phyloP scores from a whole-genome alignment of 1,284 basidiomycete species.

The Malassezia obtusa region DNA sequence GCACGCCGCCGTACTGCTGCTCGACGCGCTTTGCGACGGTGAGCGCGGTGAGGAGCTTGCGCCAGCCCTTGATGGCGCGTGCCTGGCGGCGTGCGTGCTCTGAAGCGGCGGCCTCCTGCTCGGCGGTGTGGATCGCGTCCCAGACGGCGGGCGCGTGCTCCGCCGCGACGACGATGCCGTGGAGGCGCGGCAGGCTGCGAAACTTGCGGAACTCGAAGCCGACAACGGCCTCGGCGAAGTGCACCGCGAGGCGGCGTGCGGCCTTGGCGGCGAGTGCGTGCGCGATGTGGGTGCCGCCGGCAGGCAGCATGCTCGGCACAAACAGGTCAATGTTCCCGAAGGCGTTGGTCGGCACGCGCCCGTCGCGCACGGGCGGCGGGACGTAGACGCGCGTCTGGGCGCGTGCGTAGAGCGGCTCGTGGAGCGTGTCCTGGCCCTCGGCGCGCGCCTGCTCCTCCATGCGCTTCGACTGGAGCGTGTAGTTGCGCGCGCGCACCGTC shows the following conservation, averaged over 20 bases:
- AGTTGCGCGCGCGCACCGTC: slow-evolving; percentile 73
- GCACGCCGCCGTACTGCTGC: slow-evolving; percentile 64
- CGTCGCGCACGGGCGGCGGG: slow-evolving; percentile 68
- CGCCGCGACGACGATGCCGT: slow-evolving; percentile 74
- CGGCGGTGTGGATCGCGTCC: slow-evolving; percentile 66
- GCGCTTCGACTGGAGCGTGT: slow-evolving; percentile 69
- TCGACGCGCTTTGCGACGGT: slow-evolving; percentile 71
- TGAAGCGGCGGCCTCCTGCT: slow-evolving; percentile 54
- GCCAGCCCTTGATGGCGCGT: slow-evolving; percentile 77
- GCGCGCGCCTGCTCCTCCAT: slow-evolving; percentile 66
- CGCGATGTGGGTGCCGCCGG: slow-evolving; percentile 74
- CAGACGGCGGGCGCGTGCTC: slow-evolving; percentile 85
- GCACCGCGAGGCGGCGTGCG: slow-evolving; percentile 72
- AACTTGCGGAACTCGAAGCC: slow-evolving; percentile 94
- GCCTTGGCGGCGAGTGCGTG: slow-evolving; percentile 60
- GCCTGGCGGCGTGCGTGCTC: slow-evolving; percentile 68
- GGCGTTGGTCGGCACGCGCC: slow-evolving; percentile 81
- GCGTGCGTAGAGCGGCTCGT: slow-evolving; percentile 67
- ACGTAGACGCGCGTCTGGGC: slow-evolving; percentile 80
- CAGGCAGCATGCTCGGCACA: slow-evolving; percentile 84
- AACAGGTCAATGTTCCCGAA: slow-evolving; percentile 98
- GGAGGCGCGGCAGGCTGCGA: slow-evolving; percentile 70
- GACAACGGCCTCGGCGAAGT: slow-evolving; percentile 86
- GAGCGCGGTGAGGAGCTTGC: slow-evolving; percentile 72
- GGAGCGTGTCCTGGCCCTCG: slow-evolving; percentile 49